Evolutionary conservation across 163 green algal species (phyloP).

Genomic region (Picocystis sp.): DNA sequence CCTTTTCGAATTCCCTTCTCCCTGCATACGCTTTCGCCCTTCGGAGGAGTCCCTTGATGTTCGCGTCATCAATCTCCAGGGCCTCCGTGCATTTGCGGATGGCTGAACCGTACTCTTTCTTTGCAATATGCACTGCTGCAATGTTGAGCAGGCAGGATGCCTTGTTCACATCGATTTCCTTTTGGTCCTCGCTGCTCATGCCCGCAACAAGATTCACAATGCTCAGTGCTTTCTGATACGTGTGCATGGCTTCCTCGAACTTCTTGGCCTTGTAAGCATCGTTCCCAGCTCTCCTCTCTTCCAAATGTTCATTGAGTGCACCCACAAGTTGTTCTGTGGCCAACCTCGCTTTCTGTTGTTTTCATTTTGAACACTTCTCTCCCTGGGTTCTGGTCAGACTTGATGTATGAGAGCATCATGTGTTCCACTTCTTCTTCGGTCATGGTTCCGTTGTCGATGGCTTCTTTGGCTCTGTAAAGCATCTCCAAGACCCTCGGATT

Average conservation of each 20-base stretch:
- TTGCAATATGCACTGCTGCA: conserved; percentile 26
- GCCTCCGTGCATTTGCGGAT: conserved; percentile 19
- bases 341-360: conserved; percentile 23
- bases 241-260: conserved; percentile 18
- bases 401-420: conserved; percentile 23
- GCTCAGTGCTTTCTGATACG: conserved; percentile 26
- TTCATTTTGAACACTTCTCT: conserved; percentile 8
- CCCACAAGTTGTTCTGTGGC: conserved; percentile 43
- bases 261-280: conserved; percentile 18
- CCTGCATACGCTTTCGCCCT: conserved; percentile 18
- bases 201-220: conserved; percentile 32
- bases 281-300: conserved; percentile 32
- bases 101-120: conserved; percentile 19
- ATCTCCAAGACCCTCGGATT: conserved; percentile 52
- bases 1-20: conserved; percentile 20
- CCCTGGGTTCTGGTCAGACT: neutral
- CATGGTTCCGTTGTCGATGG: conserved; percentile 32
- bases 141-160: conserved; percentile 32
- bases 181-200: conserved; percentile 24
- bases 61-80: conserved; percentile 18
- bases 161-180: conserved; percentile 30
- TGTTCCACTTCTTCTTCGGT: conserved; percentile 33
- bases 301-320: conserved; percentile 57
- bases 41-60: conserved; percentile 24
- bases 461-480: conserved; percentile 31